phyloP scores from a whole-genome alignment of 495 filamentous ascomycete genomes.

The Lindgomyces ingoldianus region DNA sequence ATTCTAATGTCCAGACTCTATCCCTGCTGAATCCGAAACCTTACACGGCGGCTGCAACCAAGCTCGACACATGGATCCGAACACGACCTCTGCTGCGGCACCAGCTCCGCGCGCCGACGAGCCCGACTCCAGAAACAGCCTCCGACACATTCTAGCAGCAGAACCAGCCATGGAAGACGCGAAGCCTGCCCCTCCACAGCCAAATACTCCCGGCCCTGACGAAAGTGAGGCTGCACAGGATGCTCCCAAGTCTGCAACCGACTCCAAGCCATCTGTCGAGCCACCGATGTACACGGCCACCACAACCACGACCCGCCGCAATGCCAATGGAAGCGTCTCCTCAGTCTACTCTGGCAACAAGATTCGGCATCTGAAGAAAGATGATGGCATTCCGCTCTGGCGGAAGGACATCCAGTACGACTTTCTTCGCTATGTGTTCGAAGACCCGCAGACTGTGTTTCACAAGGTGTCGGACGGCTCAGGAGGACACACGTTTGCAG shows the following conservation, averaged over 20 bases:
- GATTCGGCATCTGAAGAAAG: constrained; percentile 94
- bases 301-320: constrained; percentile 62
- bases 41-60: constrained; percentile 19
- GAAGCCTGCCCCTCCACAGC: constrained; percentile 11
- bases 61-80: constrained; percentile 34
- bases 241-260: constrained; percentile 32
- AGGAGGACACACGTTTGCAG: constrained; percentile 81
- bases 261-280: constrained; percentile 14
- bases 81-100: constrained; percentile 25
- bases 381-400: constrained; percentile 95
- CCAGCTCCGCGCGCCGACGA: constrained; percentile 26
- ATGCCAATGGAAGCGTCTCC: constrained; percentile 65
- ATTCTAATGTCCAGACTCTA: too few species aligned
- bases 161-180: constrained; percentile 36
- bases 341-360: constrained; percentile 85
- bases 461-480: constrained; percentile 77
- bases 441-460: constrained; percentile 80
- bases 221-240: constrained; percentile 31
- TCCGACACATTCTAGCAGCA: constrained; percentile 41
- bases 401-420: constrained; percentile 96
- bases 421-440: constrained; percentile 88
- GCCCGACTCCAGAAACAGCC: constrained; percentile 35
- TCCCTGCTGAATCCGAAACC: constrained; percentile 25
- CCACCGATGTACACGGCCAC: constrained; percentile 54
- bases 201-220: constrained; percentile 30